Evolutionary conservation across 176 grass and related monocot species (phyloP).

Genomic region (Olyra latifolia): DNA sequence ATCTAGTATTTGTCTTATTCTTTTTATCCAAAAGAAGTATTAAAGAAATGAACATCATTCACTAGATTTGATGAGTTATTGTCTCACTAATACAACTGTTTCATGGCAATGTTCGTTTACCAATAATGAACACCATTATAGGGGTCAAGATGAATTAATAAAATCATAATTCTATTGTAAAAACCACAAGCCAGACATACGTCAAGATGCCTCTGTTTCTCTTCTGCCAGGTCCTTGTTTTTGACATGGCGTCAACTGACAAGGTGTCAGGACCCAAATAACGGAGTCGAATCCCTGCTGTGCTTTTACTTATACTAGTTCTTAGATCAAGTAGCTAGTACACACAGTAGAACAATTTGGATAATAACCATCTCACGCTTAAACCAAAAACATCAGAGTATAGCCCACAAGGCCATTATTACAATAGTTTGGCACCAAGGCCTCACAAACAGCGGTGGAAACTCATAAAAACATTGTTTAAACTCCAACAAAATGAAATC

Average conservation of each 20-base stretch:
- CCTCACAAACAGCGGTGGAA: no score
- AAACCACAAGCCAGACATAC: background rate
- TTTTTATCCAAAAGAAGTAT: background rate
- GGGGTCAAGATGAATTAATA: background rate
- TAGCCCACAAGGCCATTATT: no score
- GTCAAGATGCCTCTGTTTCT: background rate
- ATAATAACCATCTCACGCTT: no score
- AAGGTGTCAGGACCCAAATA: no score
- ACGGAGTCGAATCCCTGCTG: no score
- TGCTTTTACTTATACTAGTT: no score
- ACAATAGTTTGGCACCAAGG: no score
- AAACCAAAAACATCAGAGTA: no score
- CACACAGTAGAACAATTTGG: no score
- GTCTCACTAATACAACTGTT: background rate
- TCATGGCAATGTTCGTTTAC: background rate
- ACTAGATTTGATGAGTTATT: background rate
- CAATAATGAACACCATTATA: background rate
- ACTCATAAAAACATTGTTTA: no score
- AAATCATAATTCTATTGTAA: background rate
- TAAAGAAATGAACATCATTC: background rate
- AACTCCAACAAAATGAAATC: no score
- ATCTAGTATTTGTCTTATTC: background rate
- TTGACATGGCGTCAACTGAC: background rate
- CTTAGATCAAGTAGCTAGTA: no score
- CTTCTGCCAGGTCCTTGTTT: background rate